These are phyloP conservation scores for Verticillium dahliae DNA, from an alignment of 2,329 filamentous ascomycete genomes.

Conservation along the genomic window DNA sequence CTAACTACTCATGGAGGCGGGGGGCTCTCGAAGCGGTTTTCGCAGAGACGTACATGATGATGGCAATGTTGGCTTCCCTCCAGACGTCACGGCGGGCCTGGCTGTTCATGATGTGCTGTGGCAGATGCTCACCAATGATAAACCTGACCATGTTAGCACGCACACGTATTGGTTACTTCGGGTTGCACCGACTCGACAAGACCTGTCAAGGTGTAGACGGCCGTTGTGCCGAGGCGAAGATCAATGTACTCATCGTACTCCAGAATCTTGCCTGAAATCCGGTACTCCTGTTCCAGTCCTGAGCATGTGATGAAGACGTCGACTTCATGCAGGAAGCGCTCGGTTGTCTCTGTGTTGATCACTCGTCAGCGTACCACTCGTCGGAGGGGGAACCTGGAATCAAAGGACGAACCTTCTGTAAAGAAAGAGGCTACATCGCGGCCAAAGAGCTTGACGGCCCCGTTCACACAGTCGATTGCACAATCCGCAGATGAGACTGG, in stretches of 20 bases:
- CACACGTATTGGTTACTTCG: too few relatives aligned
- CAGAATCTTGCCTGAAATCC: conserved; percentile 16
- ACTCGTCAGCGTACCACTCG: background rate
- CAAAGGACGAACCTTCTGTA: background rate
- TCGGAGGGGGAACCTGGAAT: too few relatives aligned
- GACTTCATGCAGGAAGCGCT: conserved; percentile 12
- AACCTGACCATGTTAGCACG: background rate
- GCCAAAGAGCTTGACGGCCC: conserved; percentile 17
- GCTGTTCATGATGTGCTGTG: conserved; percentile 1
- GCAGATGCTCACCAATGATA: conserved; percentile 3
- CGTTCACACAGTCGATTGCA: conserved; percentile 15
- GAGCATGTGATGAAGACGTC: conserved; percentile 17
- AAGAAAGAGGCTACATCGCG: conserved; percentile 1
- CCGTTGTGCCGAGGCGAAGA: conserved; percentile 20
- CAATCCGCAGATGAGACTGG: background rate
- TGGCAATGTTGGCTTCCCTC: conserved; percentile 16
- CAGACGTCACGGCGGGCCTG: conserved; percentile 10
- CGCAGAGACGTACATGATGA: conserved; percentile 12
- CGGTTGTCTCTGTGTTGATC: conserved; percentile 3
- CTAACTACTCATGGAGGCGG: too few relatives aligned
- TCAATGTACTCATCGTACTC: conserved; percentile 20
- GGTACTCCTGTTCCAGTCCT: conserved; percentile 18
- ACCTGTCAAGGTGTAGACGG: conserved; percentile 16
- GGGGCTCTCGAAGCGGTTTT: too few relatives aligned
- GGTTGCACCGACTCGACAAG: conserved; percentile 16